phyloP scores from a whole-genome alignment of 1,284 basidiomycete species.

The Ustilago loliicola region DNA sequence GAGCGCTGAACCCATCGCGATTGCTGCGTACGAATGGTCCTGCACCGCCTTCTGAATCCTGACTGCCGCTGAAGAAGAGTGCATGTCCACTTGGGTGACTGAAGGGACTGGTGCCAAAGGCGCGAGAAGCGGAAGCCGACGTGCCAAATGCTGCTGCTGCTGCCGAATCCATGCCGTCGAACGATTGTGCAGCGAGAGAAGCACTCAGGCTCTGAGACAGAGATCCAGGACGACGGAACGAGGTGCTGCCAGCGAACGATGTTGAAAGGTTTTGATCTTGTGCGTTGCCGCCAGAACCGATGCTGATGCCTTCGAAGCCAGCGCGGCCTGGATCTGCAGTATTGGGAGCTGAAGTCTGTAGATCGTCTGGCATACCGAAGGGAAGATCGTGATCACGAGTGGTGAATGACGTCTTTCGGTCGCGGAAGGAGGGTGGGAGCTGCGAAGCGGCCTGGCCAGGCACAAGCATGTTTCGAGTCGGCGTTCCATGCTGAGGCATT shows the following conservation, averaged over 20 bases:
- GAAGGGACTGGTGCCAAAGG: slow-evolving; percentile 69
- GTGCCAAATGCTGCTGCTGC: slow-evolving; percentile 44
- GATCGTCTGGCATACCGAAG: slow-evolving; percentile 77
- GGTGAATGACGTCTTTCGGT: slow-evolving; percentile 74
- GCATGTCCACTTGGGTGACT: slow-evolving; percentile 64
- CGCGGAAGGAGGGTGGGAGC: slow-evolving; percentile 13
- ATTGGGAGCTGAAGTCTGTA: slow-evolving; percentile 36
- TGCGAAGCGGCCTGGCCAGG: slow-evolving; percentile 21
- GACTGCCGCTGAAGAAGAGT: slow-evolving; percentile 65
- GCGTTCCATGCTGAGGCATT: slow-evolving; percentile 20
- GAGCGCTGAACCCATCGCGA: slow-evolving; percentile 41
- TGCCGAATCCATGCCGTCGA: slow-evolving; percentile 36
- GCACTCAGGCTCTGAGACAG: slow-evolving; percentile 42
- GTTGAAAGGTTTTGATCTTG: slow-evolving; percentile 24
- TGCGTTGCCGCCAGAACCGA: not conserved
- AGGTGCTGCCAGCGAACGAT: slow-evolving; percentile 33
- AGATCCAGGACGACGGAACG: slow-evolving; percentile 37
- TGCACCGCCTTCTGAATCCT: slow-evolving; percentile 54
- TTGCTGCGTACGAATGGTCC: slow-evolving; percentile 46
- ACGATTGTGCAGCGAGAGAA: slow-evolving; percentile 31
- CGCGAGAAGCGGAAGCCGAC: slow-evolving; percentile 37
- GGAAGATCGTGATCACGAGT: slow-evolving; percentile 83
- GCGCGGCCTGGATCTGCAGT: slow-evolving; percentile 22
- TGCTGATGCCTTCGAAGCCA: slow-evolving; percentile 29
- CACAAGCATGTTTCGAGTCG: slow-evolving; percentile 5